Conservation (phyloP, 2,329 filamentous ascomycete species). For the Trichocomaceae sp. region DNA sequence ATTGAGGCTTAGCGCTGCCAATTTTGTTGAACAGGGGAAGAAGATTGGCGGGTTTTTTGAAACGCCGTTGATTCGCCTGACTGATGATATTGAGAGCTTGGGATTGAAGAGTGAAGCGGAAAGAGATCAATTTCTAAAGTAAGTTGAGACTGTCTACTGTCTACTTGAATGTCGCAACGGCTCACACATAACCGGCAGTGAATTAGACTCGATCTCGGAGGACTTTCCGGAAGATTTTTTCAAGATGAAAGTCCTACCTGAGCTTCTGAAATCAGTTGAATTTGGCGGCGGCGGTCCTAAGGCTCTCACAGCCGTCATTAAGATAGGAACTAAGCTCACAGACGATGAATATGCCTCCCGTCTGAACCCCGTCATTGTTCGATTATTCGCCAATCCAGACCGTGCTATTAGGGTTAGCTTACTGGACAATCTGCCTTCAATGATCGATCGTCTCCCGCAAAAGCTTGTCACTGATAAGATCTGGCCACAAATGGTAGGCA, state of each 20-base stretch:
- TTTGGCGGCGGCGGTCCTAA: conserved; percentile 94
- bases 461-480: conserved; percentile 94
- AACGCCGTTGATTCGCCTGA: conserved; percentile 83
- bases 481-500: conserved; percentile 77
- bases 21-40: conserved; percentile 85
- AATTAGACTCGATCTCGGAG: conserved; percentile 78
- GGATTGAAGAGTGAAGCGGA: conserved; percentile 81
- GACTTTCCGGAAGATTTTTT: conserved; percentile 98
- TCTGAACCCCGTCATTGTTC: conserved; percentile 77
- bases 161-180: background rate
- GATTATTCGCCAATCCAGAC: conserved; percentile 85
- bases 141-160: conserved; percentile 21
- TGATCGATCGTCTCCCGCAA: conserved; percentile 84
- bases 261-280: conserved; percentile 96
- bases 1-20: conserved; percentile 70
- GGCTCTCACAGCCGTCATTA: conserved; percentile 80
- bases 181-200: conserved; percentile 39
- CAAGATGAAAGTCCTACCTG: conserved; percentile 91
- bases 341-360: conserved; percentile 83
- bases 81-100: conserved; percentile 85
- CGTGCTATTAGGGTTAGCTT: conserved; percentile 85
- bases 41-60: conserved; percentile 83
- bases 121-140: conserved; percentile 75
- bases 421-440: conserved; percentile 76
- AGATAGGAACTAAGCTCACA: conserved; percentile 79